Percentiles rank a stretch among this genome's conserved stretches.
phyloP scores from a whole-genome alignment of 208 protist species.

The Trypanosomatidae sp. region DNA sequence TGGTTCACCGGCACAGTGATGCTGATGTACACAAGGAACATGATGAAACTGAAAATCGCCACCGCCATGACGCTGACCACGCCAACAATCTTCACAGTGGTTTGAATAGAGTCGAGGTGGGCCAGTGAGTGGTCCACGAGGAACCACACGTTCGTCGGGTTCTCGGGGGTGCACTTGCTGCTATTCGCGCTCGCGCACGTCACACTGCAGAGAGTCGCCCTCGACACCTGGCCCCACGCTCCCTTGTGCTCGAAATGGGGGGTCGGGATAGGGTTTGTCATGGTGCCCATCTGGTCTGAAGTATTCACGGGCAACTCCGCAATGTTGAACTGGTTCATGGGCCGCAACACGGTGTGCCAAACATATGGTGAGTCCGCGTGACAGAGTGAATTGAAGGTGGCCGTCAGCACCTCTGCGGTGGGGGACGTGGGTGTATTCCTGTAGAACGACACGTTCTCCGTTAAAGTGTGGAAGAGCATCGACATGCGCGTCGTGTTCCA shows the following conservation, averaged over 20 bases:
- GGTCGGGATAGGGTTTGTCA: slow-evolving; percentile 23
- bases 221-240: slow-evolving; percentile 46
- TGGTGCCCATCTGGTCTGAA: slow-evolving; percentile 2
- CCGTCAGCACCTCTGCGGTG: slow-evolving; percentile 15
- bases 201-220: slow-evolving; percentile 50
- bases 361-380: slow-evolving; percentile 28
- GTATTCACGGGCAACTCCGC: not conserved
- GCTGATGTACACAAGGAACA: slow-evolving; percentile 67
- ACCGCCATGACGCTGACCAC: slow-evolving; percentile 52
- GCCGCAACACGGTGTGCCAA: slow-evolving; percentile 52
- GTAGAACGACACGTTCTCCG: slow-evolving; percentile 28
- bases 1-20: slow-evolving; percentile 72
- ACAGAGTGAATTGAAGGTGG: slow-evolving; percentile 31
- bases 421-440: slow-evolving; percentile 16
- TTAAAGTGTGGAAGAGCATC: slow-evolving; percentile 53
- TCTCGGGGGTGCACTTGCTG: slow-evolving; percentile 31
- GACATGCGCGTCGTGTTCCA: slow-evolving; percentile 23
- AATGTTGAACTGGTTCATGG: not conserved
- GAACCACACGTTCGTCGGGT: slow-evolving; percentile 68
- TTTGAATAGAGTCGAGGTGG: slow-evolving; percentile 5
- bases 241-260: slow-evolving; percentile 37
- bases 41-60: slow-evolving; percentile 51
- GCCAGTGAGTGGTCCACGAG: slow-evolving; percentile 41
- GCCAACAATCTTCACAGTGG: slow-evolving; percentile 35
- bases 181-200: slow-evolving; percentile 42